Conservation (phyloP, 495 filamentous ascomycete genomes). For the Penicillium soppii region DNA sequence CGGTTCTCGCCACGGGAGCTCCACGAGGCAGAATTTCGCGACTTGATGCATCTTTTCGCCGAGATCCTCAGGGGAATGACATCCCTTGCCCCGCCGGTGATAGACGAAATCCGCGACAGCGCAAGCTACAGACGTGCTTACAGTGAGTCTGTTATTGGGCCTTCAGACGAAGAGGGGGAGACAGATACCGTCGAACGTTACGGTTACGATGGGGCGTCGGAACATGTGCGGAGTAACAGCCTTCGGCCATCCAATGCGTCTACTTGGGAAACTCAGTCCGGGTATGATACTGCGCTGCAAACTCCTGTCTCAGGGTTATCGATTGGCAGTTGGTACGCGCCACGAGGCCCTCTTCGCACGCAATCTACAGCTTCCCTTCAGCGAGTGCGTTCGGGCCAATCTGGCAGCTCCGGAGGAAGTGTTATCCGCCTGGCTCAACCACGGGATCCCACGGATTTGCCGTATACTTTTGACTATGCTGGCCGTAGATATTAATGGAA, state of each 20-base stretch:
- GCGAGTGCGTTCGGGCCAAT: constrained; percentile 35
- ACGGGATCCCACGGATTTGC: constrained; percentile 38
- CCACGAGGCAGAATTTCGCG: constrained; percentile 69
- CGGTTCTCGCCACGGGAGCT: constrained; percentile 68
- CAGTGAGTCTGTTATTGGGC: constrained; percentile 42
- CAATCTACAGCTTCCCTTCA: constrained; percentile 40
- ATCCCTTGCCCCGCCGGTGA: constrained; percentile 50
- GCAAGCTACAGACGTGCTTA: constrained; percentile 27
- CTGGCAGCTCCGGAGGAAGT: constrained; percentile 42
- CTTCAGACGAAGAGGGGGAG: constrained; percentile 48
- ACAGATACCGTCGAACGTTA: constrained; percentile 38
- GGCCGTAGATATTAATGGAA: constrained; percentile 14
- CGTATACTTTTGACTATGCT: constrained; percentile 40
- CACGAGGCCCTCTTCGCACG: constrained; percentile 19
- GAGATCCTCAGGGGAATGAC: constrained; percentile 77
- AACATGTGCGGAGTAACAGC: constrained; percentile 29
- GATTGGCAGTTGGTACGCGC: constrained; percentile 2
- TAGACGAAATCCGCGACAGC: constrained; percentile 41
- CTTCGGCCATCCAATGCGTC: constrained; percentile 32
- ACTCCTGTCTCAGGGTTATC: constrained; percentile 18
- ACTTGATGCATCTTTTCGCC: constrained; percentile 83
- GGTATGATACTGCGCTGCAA: constrained; percentile 30
- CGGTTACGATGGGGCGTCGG: constrained; percentile 19
- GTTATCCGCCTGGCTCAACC: constrained; percentile 47
- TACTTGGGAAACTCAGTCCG: constrained; percentile 32